Evolutionary conservation across 305 asterid genomes (phyloP), one percentile per base, ranked within the genome.

Genomic region (Fraxinus baroniana): DNA sequence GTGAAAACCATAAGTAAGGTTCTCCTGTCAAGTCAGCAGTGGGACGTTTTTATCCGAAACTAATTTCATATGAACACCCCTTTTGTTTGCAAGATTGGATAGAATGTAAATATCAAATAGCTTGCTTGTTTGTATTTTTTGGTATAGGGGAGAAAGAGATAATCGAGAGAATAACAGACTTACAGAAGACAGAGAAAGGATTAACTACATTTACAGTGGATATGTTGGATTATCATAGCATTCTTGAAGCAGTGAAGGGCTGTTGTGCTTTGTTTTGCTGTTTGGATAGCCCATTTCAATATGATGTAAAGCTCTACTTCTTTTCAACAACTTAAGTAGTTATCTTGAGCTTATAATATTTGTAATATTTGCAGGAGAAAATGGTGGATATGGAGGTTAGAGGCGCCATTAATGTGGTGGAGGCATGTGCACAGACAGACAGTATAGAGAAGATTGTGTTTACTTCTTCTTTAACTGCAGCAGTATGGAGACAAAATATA

Each of bases 351-450:
- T 60, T 60, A 60, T 20, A 60, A 20, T 60, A 6, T 7, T 60
- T 2, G n/a, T 24, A 68, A 10, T 18, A 26, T 79, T 33, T 71
- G 80, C 84, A 89, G 91, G 88, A 84, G 18, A 83, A 80, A 78
- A 73, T 78, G 57, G 86, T 82, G 41, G 91, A 89, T 84, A 68
- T 73, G 22, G 91, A 89, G 83, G 89, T 85, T 55, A 85, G 85
- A 76, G 88, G 91, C 10, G 82, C 86, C 13, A 89, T 89, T 17
- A 89, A 89, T 76, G 89, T 82, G 82, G 85, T 87, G 57, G 91
- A 89, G 79, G 91, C 90, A 49, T 87, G 90, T 79, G 90, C 90
- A 76, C 90, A 87, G 33, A 84, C 89, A 68, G 79, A 83, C 7
- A 80, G 82, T 5, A 77, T 89, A n/a, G 79, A 79, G 37, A 89